Evolutionary conservation across 306 rosid species (phyloP).

Genomic region (Hippophae rhamnoides): DNA sequence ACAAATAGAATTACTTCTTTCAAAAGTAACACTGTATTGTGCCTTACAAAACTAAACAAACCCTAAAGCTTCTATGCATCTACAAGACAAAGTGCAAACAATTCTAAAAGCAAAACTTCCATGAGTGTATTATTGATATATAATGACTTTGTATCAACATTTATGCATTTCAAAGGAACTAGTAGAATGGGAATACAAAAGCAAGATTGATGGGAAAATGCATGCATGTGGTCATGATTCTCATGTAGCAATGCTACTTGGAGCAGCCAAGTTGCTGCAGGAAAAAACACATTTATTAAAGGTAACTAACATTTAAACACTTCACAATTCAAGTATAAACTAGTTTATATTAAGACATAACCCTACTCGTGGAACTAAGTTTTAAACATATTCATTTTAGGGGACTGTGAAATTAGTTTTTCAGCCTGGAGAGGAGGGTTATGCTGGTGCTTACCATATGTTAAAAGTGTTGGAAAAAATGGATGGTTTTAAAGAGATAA

Average conservation of each 20-base stretch:
- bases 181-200: slow-evolving; percentile 43
- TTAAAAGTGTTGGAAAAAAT: no score
- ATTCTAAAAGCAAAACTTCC: no score
- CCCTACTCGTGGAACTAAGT: neutral
- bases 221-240: slow-evolving; percentile 48
- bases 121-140: no score
- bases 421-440: slow-evolving; percentile 40
- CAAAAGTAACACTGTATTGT: no score
- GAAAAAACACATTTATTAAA: slow-evolving; percentile 12
- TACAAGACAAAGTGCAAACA: no score
- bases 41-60: no score
- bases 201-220: slow-evolving; percentile 45
- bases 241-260: slow-evolving; percentile 48
- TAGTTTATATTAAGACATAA: neutral
- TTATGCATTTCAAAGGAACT: slow-evolving; percentile 24
- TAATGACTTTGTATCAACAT: neutral
- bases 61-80: no score
- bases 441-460: slow-evolving; percentile 44
- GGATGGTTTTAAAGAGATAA: no score
- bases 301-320: slow-evolving; percentile 6
- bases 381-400: slow-evolving; percentile 10
- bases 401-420: slow-evolving; percentile 42
- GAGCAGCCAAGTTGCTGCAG: slow-evolving; percentile 48
- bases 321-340: neutral
- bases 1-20: no score